Percentiles rank a stretch among this genome's conserved stretches.
Conservation (phyloP, 2,329 filamentous ascomycete genomes). For the Volutella citrinella region DNA sequence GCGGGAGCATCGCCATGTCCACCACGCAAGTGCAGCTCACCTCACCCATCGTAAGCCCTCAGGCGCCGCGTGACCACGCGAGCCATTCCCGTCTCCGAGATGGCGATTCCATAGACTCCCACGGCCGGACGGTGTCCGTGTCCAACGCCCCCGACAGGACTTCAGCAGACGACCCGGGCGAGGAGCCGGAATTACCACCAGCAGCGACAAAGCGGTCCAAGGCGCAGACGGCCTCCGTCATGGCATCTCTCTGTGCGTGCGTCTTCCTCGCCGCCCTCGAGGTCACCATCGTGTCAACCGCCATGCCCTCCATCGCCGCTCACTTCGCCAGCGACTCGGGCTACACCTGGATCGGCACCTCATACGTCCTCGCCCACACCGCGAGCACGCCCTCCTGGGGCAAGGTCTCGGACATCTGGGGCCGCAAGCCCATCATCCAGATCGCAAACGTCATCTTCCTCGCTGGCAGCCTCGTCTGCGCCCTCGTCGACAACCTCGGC, state of each 20-base stretch:
- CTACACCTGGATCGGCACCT: constrained; percentile 75
- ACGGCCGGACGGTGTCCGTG: too few relatives aligned
- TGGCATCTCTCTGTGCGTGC: constrained; percentile 36
- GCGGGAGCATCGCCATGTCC: too few relatives aligned
- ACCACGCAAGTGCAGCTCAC: too few relatives aligned
- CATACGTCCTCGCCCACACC: constrained; percentile 68
- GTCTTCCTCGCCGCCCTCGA: constrained; percentile 47
- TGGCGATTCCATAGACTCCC: too few relatives aligned
- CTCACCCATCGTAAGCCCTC: too few relatives aligned
- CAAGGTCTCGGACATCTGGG: constrained; percentile 57
- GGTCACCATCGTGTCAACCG: constrained; percentile 58
- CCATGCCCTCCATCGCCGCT: constrained; percentile 57
- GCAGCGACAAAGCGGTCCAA: constrained; percentile 8
- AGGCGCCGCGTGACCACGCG: too few relatives aligned
- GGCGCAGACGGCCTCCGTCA: constrained; percentile 26
- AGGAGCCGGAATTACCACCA: too few relatives aligned
- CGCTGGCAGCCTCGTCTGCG: constrained; percentile 48
- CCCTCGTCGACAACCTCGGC: constrained; percentile 43
- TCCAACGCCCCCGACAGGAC: too few relatives aligned
- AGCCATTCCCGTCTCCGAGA: too few relatives aligned
- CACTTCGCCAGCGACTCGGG: constrained; percentile 61
- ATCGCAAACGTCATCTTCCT: constrained; percentile 49
- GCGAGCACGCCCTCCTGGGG: constrained; percentile 71
- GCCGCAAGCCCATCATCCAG: constrained; percentile 51
- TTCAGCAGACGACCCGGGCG: too few relatives aligned